phyloP scores from a whole-genome alignment of 2,329 filamentous ascomycete species.

The Ascochyta lentis region DNA sequence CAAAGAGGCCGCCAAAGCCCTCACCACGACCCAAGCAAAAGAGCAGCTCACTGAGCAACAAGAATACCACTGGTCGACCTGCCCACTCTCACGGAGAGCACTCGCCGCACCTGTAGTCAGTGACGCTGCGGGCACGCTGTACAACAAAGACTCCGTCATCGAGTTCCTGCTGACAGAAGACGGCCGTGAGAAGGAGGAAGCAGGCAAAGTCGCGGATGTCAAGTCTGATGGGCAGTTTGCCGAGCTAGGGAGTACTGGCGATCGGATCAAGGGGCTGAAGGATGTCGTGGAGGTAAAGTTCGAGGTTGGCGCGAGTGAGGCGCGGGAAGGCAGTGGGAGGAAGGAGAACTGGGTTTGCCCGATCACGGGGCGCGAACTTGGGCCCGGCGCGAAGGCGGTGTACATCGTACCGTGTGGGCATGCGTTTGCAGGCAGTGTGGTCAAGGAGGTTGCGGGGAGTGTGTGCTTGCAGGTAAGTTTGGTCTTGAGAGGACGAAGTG shows the following conservation, averaged over 20 bases:
- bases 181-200: slow-evolving; percentile 66
- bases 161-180: slow-evolving; percentile 67
- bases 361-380: slow-evolving; percentile 84
- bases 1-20: slow-evolving; percentile 84
- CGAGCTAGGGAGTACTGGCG: slow-evolving; percentile 56
- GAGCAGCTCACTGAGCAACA: slow-evolving; percentile 85
- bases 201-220: slow-evolving; percentile 49
- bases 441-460: slow-evolving; percentile 77
- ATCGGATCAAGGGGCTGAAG: slow-evolving; percentile 76
- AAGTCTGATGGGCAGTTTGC: slow-evolving; percentile 64
- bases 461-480: slow-evolving; percentile 62
- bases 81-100: slow-evolving; percentile 80
- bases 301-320: slow-evolving; percentile 55
- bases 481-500: too few species aligned
- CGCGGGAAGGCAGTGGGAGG: slow-evolving; percentile 50
- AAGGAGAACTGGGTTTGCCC: slow-evolving; percentile 78
- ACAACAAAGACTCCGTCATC: slow-evolving; percentile 93
- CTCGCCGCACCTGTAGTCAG: slow-evolving; percentile 81
- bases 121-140: slow-evolving; percentile 82
- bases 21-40: slow-evolving; percentile 85
- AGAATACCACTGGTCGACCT: slow-evolving; percentile 84
- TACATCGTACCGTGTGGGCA: slow-evolving; percentile 96
- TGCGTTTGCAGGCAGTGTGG: slow-evolving; percentile 85
- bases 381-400: slow-evolving; percentile 77
- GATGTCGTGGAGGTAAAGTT: slow-evolving; percentile 90